Evolutionary conservation across 192 early-diverging fungal species (phyloP).

Genomic region (Radiomyces spectabilis): DNA sequence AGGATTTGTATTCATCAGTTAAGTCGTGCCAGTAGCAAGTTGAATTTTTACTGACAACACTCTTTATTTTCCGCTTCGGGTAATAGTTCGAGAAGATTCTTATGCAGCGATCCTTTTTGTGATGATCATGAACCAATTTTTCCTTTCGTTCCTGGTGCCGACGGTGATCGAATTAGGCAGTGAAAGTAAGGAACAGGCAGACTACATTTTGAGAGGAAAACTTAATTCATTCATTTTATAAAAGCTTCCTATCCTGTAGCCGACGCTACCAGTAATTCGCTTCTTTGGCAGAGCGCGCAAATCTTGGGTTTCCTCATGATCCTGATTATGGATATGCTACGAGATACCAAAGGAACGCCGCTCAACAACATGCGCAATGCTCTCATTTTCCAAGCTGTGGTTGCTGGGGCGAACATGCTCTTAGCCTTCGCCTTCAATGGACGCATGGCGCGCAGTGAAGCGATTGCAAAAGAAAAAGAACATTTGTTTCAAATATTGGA

Average conservation of each 20-base stretch:
- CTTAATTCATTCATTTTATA: neutral
- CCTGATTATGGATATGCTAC: conserved; percentile 20
- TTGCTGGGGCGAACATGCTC: conserved; percentile 4
- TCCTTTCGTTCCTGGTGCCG: conserved; percentile 23
- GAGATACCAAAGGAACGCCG: conserved; percentile 9
- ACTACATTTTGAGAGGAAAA: neutral
- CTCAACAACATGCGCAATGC: conserved; percentile 17
- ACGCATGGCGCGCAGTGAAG: conserved; percentile 6
- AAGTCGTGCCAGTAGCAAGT: no score
- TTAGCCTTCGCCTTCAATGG: conserved; percentile 19
- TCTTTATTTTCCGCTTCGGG: neutral
- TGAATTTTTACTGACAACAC: neutral
- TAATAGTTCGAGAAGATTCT: conserved; percentile 16
- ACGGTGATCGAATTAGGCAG: conserved; percentile 16
- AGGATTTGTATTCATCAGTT: conserved; percentile 17
- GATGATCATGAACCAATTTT: conserved; percentile 20
- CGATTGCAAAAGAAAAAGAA: conserved; percentile 1
- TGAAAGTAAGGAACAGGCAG: conserved; percentile 10
- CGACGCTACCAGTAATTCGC: conserved; percentile 19
- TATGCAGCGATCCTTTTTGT: conserved; percentile 15
- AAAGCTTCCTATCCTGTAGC: conserved; percentile 25
- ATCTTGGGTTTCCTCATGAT: conserved; percentile 23
- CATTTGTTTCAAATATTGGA: no score
- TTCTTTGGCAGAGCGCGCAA: conserved; percentile 27
- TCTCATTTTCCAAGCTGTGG: conserved; percentile 14